A percentile compares a stretch with the other conserved stretches of the same genome.
These are phyloP conservation scores for Kitagawia praeruptora DNA, from an alignment of 129 eudicot genomes.

Conservation along the genomic window DNA sequence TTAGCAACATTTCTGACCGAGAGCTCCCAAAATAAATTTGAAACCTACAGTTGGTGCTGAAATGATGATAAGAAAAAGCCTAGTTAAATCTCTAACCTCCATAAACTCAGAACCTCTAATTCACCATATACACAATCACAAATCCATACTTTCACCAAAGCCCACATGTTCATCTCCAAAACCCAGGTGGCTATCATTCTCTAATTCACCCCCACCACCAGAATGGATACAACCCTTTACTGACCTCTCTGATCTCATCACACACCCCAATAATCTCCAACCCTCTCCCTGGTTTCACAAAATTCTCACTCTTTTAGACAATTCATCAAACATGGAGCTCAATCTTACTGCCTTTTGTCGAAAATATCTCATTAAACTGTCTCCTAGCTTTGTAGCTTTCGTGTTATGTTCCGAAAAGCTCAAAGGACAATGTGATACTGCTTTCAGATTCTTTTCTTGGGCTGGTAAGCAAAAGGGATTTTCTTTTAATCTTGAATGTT, in stretches of 20 bases:
- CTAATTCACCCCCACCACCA: conserved; percentile 59
- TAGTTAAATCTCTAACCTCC: conserved; percentile 24
- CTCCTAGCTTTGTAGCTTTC: conserved; percentile 62
- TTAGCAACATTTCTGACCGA: no score
- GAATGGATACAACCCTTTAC: conserved; percentile 84
- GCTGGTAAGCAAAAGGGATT: conserved; percentile 82
- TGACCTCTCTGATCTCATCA: conserved; percentile 62
- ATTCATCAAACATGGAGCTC: conserved; percentile 41
- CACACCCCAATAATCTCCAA: conserved; percentile 31
- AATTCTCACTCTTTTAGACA: conserved; percentile 39
- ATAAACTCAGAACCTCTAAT: background rate
- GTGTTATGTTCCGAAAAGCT: conserved; percentile 38
- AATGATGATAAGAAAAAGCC: conserved; percentile 36
- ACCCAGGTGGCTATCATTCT: conserved; percentile 30
- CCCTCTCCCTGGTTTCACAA: conserved; percentile 77
- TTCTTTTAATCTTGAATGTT: conserved; percentile 58
- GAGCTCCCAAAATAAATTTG: background rate
- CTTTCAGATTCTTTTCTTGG: conserved; percentile 68
- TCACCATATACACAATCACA: conserved; percentile 18
- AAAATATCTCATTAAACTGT: conserved; percentile 53
- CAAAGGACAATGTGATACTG: conserved; percentile 30
- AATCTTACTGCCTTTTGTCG: conserved; percentile 45
- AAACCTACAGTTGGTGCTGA: background rate
- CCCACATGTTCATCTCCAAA: conserved; percentile 22
- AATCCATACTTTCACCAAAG: conserved; percentile 4